A percentile compares a stretch with the other conserved stretches of the same genome.
These are phyloP conservation scores for Jamesozyma rosinii DNA, from an alignment of 805 yeast genomes.

Conservation along the genomic window DNA sequence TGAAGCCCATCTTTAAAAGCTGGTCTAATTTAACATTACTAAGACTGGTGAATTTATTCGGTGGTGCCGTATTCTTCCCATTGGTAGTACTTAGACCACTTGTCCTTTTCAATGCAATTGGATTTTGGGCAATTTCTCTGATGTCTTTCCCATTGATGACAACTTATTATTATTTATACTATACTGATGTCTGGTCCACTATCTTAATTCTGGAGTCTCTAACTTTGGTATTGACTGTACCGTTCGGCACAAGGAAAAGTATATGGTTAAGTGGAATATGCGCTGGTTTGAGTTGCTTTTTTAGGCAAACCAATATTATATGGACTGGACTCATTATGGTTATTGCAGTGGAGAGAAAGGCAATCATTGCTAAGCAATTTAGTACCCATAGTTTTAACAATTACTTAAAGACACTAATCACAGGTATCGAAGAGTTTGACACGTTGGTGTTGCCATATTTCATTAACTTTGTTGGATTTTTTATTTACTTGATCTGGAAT, in stretches of 20 bases:
- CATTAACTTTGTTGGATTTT: conserved; percentile 45
- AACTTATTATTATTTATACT: conserved; percentile 67
- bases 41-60: conserved; percentile 55
- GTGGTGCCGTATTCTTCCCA: conserved; percentile 51
- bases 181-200: conserved; percentile 92
- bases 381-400: conserved; percentile 32
- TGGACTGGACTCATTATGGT: conserved; percentile 66
- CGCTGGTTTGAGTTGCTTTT: conserved; percentile 55
- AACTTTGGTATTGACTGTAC: conserved; percentile 37
- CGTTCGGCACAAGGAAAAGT: conserved; percentile 30
- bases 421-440: conserved; percentile 30
- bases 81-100: conserved; percentile 35
- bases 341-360: conserved; percentile 43
- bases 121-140: conserved; percentile 37
- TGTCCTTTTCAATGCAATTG: conserved; percentile 34
- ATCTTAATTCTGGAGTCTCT: conserved; percentile 52
- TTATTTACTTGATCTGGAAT: conserved; percentile 50
- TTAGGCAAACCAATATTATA: conserved; percentile 85
- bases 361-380: conserved; percentile 35
- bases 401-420: conserved; percentile 33
- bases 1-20: conserved; percentile 14
- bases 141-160: conserved; percentile 60
- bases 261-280: conserved; percentile 42
- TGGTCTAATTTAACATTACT: conserved; percentile 33
- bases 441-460: conserved; percentile 40